phyloP scores from a whole-genome alignment of 345 rosid species.

The Syzygium jambos region DNA sequence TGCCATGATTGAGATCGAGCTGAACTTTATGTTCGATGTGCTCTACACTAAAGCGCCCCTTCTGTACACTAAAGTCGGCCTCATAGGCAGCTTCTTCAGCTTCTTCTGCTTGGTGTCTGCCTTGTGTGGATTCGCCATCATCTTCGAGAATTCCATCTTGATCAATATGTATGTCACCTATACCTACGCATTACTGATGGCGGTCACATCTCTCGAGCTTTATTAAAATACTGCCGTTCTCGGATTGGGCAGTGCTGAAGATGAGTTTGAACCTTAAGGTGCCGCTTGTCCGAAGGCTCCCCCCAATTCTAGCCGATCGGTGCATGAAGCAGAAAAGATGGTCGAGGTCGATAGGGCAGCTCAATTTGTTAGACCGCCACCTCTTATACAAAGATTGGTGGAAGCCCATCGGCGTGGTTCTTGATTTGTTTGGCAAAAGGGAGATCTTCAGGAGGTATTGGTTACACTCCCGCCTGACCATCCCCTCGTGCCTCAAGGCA shows the following conservation, averaged over 20 bases:
- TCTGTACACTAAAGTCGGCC: not conserved
- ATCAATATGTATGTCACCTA: not conserved
- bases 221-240: not conserved
- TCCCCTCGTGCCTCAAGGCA: not conserved
- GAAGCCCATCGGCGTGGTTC: not conserved
- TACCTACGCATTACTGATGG: not conserved
- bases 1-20: not conserved
- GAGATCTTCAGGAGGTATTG: not conserved
- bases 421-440: not conserved
- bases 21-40: not conserved
- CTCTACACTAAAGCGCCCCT: not conserved
- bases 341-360: too few species aligned
- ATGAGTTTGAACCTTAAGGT: not conserved
- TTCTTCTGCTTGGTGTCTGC: not conserved
- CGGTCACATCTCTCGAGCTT: not conserved
- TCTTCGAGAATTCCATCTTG: not conserved
- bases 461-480: not conserved
- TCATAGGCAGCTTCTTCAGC: not conserved
- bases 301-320: too few species aligned
- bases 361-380: too few species aligned
- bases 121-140: not conserved
- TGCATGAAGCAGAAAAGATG: too few species aligned
- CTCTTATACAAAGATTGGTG: too few species aligned
- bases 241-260: not conserved
- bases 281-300: too few species aligned